phyloP scores from a whole-genome alignment of 345 rosid genomes.

The Anastatica hierochuntica region DNA sequence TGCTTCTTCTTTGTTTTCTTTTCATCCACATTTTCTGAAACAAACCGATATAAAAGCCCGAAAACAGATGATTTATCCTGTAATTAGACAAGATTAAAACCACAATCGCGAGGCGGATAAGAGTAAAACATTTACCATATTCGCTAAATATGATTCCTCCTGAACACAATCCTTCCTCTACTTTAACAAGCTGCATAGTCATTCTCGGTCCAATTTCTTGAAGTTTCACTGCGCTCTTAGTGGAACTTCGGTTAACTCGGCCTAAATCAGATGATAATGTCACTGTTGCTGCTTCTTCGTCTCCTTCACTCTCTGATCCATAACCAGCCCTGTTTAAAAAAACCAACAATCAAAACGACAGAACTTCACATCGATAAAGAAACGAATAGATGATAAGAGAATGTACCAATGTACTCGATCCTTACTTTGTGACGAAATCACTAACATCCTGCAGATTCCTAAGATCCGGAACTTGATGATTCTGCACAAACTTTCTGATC shows the following conservation, averaged over 20 bases:
- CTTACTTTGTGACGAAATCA: conserved; percentile 86
- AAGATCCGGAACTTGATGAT: conserved; percentile 79
- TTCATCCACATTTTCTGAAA: conserved; percentile 25
- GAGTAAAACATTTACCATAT: conserved; percentile 31
- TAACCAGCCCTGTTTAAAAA: conserved; percentile 73
- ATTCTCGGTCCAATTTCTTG: conserved; percentile 97
- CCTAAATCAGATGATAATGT: conserved; percentile 66
- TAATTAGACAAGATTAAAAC: not conserved
- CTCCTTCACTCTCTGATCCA: conserved; percentile 95
- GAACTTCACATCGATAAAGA: not conserved
- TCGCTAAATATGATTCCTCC: conserved; percentile 71
- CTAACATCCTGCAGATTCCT: conserved; percentile 86
- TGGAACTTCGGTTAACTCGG: conserved; percentile 55
- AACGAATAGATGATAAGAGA: not conserved
- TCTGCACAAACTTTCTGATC: conserved; percentile 80
- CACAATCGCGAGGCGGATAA: not conserved
- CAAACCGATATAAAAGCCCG: not conserved
- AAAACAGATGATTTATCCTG: not conserved
- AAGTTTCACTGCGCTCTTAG: conserved; percentile 77
- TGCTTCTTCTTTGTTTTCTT: conserved; percentile 18
- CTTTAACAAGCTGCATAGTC: conserved; percentile 59
- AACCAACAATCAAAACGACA: not conserved
- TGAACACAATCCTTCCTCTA: conserved; percentile 87
- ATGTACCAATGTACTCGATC: not conserved
- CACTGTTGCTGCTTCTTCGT: conserved; percentile 90